Evolutionary conservation across 202 grass and related monocot genomes (phyloP).

Genomic region (Hordeum pubiflorum): DNA sequence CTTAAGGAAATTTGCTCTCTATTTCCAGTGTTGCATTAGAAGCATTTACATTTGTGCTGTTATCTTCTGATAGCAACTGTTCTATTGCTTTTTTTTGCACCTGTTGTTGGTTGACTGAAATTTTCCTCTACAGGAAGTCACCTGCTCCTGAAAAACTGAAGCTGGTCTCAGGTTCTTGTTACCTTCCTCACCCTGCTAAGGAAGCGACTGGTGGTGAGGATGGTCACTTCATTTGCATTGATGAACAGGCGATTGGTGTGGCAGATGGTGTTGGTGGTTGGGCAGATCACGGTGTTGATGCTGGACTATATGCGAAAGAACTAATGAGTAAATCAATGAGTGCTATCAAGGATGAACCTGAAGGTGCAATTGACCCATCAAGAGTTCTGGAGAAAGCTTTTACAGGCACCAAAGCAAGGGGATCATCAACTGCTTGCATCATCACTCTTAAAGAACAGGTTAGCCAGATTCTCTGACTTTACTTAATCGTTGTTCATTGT

Average conservation of each 20-base stretch:
- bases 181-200: constrained; percentile 80
- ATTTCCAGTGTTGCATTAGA: neutral
- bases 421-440: constrained; percentile 80
- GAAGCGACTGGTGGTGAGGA: constrained; percentile 78
- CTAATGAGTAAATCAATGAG: constrained; percentile 63
- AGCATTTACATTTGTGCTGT: neutral
- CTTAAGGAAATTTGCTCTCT: neutral
- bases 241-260: constrained; percentile 63
- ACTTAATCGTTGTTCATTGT: neutral
- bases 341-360: constrained; percentile 63
- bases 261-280: constrained; percentile 87
- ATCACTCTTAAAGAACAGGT: constrained; percentile 75
- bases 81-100: neutral
- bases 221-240: constrained; percentile 68
- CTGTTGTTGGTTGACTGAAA: neutral
- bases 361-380: constrained; percentile 62
- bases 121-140: constrained; percentile 34
- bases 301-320: constrained; percentile 76
- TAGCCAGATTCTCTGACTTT: neutral
- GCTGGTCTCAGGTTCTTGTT: constrained; percentile 67
- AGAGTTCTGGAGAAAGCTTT: constrained; percentile 81
- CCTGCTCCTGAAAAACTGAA: constrained; percentile 33
- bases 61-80: neutral
- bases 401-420: constrained; percentile 60
- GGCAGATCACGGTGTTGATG: constrained; percentile 70